phyloP scores from a whole-genome alignment of 148 eudicot genomes.

The Rhododendron kiyosumense region DNA sequence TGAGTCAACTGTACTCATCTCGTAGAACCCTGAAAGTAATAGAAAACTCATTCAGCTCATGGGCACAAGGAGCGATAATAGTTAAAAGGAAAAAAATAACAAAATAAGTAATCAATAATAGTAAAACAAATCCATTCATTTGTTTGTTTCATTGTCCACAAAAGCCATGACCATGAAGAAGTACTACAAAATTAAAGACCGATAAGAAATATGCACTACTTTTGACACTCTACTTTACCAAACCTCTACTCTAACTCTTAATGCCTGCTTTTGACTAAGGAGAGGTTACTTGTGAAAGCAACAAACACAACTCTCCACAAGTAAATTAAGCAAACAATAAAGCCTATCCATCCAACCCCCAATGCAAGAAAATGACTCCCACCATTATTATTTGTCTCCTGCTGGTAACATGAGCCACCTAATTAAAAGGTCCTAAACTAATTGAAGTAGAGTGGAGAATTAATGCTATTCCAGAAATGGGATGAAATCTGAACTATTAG shows the following conservation, averaged over 20 bases:
- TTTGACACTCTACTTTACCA: constrained; percentile 28
- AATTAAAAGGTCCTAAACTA: neutral
- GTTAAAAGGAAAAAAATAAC: neutral
- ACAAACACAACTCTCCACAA: constrained; percentile 15
- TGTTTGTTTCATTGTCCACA: neutral
- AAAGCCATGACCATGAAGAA: neutral
- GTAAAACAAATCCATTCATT: neutral
- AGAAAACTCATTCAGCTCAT: neutral
- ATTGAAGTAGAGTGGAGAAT: neutral
- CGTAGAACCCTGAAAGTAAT: neutral
- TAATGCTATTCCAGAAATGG: neutral
- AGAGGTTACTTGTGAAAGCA: constrained; percentile 25
- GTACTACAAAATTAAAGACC: neutral
- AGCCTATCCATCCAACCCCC: neutral
- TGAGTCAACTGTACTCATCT: neutral
- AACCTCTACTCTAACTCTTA: constrained; percentile 29
- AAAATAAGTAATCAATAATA: neutral
- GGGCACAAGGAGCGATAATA: neutral
- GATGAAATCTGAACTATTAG: too few relatives aligned
- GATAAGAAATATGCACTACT: neutral
- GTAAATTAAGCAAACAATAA: neutral
- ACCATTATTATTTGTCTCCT: constrained; percentile 11
- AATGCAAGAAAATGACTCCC: constrained; percentile 17
- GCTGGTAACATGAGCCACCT: neutral
- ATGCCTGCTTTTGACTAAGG: constrained; percentile 12